These are phyloP conservation scores for Parascedosporium putredinis DNA, from an alignment of 2,329 filamentous ascomycete species.

Conservation along the genomic window DNA sequence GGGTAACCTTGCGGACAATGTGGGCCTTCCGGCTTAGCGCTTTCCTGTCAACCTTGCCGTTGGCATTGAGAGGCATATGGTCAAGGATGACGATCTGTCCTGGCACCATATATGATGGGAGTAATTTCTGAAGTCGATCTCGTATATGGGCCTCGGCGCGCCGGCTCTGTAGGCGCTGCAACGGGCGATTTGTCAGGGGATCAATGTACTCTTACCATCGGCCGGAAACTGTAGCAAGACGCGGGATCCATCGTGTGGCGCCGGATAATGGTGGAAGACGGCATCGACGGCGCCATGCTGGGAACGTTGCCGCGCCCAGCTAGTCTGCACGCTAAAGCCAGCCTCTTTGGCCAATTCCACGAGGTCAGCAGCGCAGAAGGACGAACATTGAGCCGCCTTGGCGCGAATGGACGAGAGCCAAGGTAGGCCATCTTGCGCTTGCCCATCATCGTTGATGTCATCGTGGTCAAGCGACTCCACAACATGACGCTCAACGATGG, in stretches of 20 bases:
- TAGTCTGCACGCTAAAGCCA: slow-evolving; percentile 27
- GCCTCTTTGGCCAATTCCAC: slow-evolving; percentile 37
- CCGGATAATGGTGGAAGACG: slow-evolving; percentile 10
- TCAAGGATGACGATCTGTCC: slow-evolving; percentile 29
- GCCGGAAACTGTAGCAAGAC: background rate
- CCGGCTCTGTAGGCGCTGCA: background rate
- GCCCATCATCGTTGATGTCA: slow-evolving; percentile 20
- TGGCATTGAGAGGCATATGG: slow-evolving; percentile 23
- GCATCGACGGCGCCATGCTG: slow-evolving; percentile 15
- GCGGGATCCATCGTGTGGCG: background rate
- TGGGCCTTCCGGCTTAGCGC: slow-evolving; percentile 31
- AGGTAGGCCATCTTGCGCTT: slow-evolving; percentile 22
- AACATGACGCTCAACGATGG: slow-evolving; percentile 17
- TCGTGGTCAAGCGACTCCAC: slow-evolving; percentile 7
- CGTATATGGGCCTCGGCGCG: background rate
- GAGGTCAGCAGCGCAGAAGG: slow-evolving; percentile 12
- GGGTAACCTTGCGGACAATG: slow-evolving; percentile 19
- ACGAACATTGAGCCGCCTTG: slow-evolving; percentile 28
- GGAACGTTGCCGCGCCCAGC: slow-evolving; percentile 15
- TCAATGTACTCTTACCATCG: background rate
- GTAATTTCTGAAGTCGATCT: slow-evolving; percentile 21
- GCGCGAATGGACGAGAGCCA: background rate
- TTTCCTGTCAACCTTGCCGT: slow-evolving; percentile 37
- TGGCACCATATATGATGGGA: slow-evolving; percentile 20
- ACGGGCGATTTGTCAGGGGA: background rate